Base-by-base conservation (phyloP, 306 rosid genomes). In the Cucurbita argyrosperma region DNA sequence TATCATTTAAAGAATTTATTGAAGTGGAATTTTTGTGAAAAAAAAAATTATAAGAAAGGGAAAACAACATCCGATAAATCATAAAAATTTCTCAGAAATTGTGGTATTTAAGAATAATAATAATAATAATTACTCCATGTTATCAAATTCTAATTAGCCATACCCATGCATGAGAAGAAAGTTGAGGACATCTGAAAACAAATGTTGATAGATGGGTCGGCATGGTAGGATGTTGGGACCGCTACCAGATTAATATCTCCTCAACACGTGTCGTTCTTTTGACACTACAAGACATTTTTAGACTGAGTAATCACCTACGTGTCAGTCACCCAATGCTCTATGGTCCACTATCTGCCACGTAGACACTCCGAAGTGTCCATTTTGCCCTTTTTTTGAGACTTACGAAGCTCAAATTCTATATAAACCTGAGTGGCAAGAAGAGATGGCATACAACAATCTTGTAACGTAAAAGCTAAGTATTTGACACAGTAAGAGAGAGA, bases 241-340 rank as follows among this genome's bases (percentile, higher is more conserved):
- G 49, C 49, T 62, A 8, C 35, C 35, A 30, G 35, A 30, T 30
- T 30, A 30, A 30, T 40, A 1, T 38, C 0, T 40, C 15, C 30
- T 37, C 30, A 63, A 63, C 70, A 63, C 70, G 49, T 63, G 50
- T 39, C 70, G 40, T 7, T 5, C 4, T 0, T 0, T 1, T 14
- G 70, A 63, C 4, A 39, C 4, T 16, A n/a, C 30, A 40, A 63
- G 70, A 63, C 8, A 38, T 4, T 1, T 40, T 39, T 40, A 39
- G 70, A 63, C 70, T 63, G 70, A 63, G 70, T 63, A 63, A 63
- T 42, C 70, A 63, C 50, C 70, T 63, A 63, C 70, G 70, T 39
- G 70, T 63, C 50, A 63, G 9, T 1, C 30, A n/a, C 1, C 0
- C 8, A 63, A 9, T n/a, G 70, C 2, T 40, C 50, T 16, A 40